A percentile compares a stretch with the other conserved stretches of the same genome.
Conservation (phyloP, 2,329 filamentous ascomycete genomes). For the Colletotrichum theobromicola region DNA sequence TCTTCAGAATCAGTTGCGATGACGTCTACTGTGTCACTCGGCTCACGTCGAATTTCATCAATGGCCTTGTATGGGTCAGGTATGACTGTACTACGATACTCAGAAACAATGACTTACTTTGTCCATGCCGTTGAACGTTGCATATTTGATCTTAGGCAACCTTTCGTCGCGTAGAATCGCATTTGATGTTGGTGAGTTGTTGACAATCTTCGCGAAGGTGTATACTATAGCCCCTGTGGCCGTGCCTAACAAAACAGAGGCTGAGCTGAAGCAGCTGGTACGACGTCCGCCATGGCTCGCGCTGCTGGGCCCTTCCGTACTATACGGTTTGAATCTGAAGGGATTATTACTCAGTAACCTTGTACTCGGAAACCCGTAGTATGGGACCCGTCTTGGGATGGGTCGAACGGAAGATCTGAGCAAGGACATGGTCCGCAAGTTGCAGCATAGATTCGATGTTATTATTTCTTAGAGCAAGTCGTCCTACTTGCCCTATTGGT, state of each 20-base stretch:
- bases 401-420: background rate
- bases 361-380: background rate
- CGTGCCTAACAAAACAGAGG: background rate
- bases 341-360: background rate
- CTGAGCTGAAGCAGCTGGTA: background rate
- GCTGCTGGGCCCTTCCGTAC: background rate
- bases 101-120: background rate
- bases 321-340: too few relatives aligned
- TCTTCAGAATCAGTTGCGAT: background rate
- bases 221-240: background rate
- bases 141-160: background rate
- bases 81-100: background rate
- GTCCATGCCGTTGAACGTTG: background rate
- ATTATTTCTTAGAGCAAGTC: background rate
- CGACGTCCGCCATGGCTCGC: background rate
- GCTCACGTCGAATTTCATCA: constrained; percentile 51
- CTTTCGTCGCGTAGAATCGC: background rate
- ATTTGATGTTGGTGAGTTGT: background rate
- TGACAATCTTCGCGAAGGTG: background rate
- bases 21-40: constrained; percentile 31
- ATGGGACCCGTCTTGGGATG: background rate
- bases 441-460: background rate
- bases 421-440: background rate
- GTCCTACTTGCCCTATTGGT: background rate
- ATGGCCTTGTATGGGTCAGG: constrained; percentile 49